These are phyloP conservation scores for Berkeleyomyces rouxiae DNA, from an alignment of 2,329 filamentous ascomycete species.

Conservation along the genomic window DNA sequence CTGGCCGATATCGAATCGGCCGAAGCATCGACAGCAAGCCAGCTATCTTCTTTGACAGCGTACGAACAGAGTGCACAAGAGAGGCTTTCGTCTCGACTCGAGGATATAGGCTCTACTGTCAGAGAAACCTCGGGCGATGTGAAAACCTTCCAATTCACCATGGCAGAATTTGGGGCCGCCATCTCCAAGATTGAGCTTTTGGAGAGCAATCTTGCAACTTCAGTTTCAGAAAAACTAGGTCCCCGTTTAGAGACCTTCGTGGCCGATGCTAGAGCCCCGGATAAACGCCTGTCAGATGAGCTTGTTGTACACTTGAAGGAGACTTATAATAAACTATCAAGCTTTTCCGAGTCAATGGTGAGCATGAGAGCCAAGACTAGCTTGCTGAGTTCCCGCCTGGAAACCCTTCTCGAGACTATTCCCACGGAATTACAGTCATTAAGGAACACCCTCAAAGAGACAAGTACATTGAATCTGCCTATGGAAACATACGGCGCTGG, in stretches of 20 bases:
- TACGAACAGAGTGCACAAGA: conserved; percentile 1
- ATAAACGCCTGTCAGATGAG: conserved; percentile 7
- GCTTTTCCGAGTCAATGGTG: conserved; percentile 2
- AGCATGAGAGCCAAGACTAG: conserved; percentile 5
- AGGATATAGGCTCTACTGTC: conserved; percentile 2
- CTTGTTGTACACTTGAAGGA: conserved; percentile 5
- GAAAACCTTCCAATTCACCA: conserved; percentile 6
- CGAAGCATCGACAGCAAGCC: conserved; percentile 6
- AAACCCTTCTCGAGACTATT: not conserved
- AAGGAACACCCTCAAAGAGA: conserved; percentile 4
- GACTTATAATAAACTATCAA: not conserved
- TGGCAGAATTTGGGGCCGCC: not conserved
- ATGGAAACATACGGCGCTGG: not conserved
- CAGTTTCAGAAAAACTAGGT: not conserved
- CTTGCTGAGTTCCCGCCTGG: conserved; percentile 3
- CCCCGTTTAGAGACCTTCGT: not conserved
- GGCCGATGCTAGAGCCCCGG: not conserved
- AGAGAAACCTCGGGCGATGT: not conserved
- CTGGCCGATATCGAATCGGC: conserved; percentile 9
- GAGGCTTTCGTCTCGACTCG: conserved; percentile 4
- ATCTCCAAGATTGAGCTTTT: conserved; percentile 7
- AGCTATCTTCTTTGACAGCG: conserved; percentile 4
- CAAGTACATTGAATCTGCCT: not conserved
- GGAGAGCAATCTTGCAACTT: not conserved
- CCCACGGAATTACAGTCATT: conserved; percentile 10